Percentiles rank a stretch among this genome's conserved stretches.
Conservation (phyloP, 169 alveolate genomes). For the Eimeria maxima region DNA sequence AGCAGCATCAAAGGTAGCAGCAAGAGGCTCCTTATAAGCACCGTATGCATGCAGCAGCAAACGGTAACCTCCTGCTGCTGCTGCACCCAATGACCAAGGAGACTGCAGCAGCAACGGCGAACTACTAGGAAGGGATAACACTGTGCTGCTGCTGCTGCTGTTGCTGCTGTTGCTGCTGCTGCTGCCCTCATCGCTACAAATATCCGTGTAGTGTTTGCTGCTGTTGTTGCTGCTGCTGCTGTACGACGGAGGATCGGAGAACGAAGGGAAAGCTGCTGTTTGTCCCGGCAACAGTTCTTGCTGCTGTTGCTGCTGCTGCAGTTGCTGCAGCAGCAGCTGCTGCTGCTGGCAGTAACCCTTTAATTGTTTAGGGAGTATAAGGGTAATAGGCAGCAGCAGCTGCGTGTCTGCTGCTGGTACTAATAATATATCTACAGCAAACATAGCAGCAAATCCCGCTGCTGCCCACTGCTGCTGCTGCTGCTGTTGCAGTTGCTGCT, state of each 20-base stretch:
- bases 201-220: not conserved
- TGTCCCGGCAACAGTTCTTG: not conserved
- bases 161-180: not conserved
- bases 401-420: not conserved
- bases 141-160: not conserved
- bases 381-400: not conserved
- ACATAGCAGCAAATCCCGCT: too few species aligned
- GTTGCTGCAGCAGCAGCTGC: not conserved
- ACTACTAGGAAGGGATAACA: not conserved
- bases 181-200: not conserved
- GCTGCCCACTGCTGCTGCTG: conserved; percentile 5
- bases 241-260: not conserved
- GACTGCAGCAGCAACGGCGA: conserved; percentile 18
- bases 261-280: not conserved
- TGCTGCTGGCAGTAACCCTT: conserved; percentile 19
- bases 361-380: not conserved
- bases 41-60: conserved; percentile 17
- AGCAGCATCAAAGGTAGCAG: conserved; percentile 29
- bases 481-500: conserved; percentile 1
- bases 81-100: not conserved
- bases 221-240: not conserved
- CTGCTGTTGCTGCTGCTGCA: not conserved
- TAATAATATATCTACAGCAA: too few species aligned
- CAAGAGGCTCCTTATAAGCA: conserved; percentile 19
- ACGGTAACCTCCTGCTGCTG: not conserved